Evolutionary conservation across 2,329 filamentous ascomycete species (phyloP).

Genomic region (Calonectria ilicicola): DNA sequence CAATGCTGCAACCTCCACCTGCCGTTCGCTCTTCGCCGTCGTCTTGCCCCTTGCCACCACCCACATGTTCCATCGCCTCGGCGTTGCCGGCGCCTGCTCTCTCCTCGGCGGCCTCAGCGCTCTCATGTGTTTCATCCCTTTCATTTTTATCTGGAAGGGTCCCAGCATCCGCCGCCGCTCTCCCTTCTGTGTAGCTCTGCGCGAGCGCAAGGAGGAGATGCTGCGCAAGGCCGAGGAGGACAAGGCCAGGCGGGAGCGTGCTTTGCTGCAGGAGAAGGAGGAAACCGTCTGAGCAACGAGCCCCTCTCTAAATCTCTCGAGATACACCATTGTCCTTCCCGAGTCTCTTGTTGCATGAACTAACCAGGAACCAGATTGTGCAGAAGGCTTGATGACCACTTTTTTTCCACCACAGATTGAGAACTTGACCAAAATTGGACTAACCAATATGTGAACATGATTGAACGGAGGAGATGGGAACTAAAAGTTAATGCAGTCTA

Average conservation of each 20-base stretch:
- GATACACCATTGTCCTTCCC: background rate
- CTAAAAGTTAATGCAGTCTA: background rate
- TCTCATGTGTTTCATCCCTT: constrained; percentile 63
- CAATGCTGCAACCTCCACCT: constrained; percentile 87
- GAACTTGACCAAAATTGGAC: background rate
- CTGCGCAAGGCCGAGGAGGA: constrained; percentile 52
- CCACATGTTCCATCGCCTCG: constrained; percentile 61
- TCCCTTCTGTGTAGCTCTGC: constrained; percentile 72
- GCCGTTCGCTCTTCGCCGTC: constrained; percentile 93
- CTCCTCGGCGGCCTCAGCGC: constrained; percentile 63
- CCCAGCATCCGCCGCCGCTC: constrained; percentile 66
- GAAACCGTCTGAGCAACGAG: constrained; percentile 17
- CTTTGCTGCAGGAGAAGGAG: constrained; percentile 36
- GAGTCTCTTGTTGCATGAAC: constrained; percentile 18
- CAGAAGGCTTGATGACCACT: background rate
- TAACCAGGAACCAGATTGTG: constrained; percentile 19
- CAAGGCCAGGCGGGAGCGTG: constrained; percentile 45
- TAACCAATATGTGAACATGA: background rate
- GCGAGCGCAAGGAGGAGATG: constrained; percentile 62
- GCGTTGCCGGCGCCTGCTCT: constrained; percentile 64
- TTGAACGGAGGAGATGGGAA: background rate
- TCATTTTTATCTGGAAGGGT: constrained; percentile 67
- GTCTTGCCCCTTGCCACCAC: constrained; percentile 68
- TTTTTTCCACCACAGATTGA: background rate
- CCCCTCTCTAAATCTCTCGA: background rate